These are phyloP conservation scores for Domatiomyces catenatus DNA, from an alignment of 2,329 filamentous ascomycete genomes.

Conservation along the genomic window DNA sequence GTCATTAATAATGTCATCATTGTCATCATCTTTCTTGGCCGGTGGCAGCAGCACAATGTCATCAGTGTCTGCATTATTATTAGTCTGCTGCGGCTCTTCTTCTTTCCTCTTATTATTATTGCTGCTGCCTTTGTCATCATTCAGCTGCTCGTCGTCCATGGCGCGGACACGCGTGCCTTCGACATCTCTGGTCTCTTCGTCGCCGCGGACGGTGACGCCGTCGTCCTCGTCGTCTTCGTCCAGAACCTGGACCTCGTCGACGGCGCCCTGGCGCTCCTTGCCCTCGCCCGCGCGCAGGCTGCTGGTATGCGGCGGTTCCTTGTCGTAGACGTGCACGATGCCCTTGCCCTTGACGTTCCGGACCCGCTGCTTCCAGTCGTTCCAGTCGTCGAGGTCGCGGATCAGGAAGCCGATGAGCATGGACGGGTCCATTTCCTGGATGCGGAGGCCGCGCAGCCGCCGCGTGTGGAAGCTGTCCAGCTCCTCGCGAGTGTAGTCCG, in stretches of 20 bases:
- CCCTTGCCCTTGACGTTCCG: constrained; percentile 63
- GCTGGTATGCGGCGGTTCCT: constrained; percentile 39
- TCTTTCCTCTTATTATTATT: background rate
- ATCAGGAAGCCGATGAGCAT: constrained; percentile 95
- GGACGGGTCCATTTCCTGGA: constrained; percentile 91
- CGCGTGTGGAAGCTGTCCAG: constrained; percentile 75
- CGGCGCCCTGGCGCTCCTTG: constrained; percentile 52
- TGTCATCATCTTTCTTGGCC: background rate
- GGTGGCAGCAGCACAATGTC: background rate
- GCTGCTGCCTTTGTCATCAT: background rate
- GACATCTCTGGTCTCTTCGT: constrained; percentile 1
- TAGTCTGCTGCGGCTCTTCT: background rate
- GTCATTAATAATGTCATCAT: no score
- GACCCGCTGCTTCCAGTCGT: constrained; percentile 62
- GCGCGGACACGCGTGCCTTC: background rate
- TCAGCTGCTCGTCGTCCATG: background rate
- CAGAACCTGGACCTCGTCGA: constrained; percentile 80
- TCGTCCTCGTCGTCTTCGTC: constrained; percentile 36
- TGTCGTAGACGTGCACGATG: constrained; percentile 69
- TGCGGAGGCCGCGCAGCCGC: constrained; percentile 63
- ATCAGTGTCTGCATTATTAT: background rate
- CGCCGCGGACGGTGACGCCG: constrained; percentile 12
- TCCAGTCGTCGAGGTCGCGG: constrained; percentile 66
- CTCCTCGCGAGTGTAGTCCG: constrained; percentile 47
- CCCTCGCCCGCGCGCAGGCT: constrained; percentile 27